phyloP scores from a whole-genome alignment of 1,284 basidiomycete species.

The Pascua sp. region DNA sequence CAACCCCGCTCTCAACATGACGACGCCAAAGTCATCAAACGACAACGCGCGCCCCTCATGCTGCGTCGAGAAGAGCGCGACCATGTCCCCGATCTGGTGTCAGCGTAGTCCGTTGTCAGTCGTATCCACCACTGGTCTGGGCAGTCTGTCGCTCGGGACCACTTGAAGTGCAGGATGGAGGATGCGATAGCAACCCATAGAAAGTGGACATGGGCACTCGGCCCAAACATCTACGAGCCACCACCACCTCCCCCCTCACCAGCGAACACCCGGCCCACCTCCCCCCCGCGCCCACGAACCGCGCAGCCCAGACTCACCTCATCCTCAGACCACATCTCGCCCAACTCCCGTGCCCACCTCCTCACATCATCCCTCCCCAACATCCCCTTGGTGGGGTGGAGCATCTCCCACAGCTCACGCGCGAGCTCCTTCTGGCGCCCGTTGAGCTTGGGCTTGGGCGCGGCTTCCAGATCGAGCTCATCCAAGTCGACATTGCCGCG shows the following conservation, averaged over 20 bases:
- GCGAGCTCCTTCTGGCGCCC: slow-evolving; percentile 37
- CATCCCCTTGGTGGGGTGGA: slow-evolving; percentile 29
- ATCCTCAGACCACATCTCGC: slow-evolving; percentile 48
- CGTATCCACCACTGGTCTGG: too few species aligned
- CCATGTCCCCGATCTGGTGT: slow-evolving; percentile 47
- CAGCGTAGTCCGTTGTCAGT: background rate
- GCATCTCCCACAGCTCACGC: slow-evolving; percentile 43
- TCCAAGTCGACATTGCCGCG: slow-evolving; percentile 2
- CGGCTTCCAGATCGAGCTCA: background rate
- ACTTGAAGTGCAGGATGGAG: too few species aligned
- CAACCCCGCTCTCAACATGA: slow-evolving; percentile 44
- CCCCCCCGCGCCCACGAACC: too few species aligned
- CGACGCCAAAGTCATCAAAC: slow-evolving; percentile 45
- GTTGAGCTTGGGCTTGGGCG: slow-evolving; percentile 19
- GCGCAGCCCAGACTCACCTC: slow-evolving; percentile 34
- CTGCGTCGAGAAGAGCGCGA: slow-evolving; percentile 45
- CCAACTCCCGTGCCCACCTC: slow-evolving; percentile 38
- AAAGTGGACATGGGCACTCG: too few species aligned
- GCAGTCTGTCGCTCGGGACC: too few species aligned
- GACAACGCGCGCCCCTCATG: slow-evolving; percentile 43
- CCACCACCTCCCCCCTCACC: too few species aligned
- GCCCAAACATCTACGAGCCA: too few species aligned
- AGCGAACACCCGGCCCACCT: too few species aligned
- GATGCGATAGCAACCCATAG: too few species aligned
- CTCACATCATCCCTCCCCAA: slow-evolving; percentile 44